Conservation (phyloP, 148 eudicot species). For the Persicaria maculosa region DNA sequence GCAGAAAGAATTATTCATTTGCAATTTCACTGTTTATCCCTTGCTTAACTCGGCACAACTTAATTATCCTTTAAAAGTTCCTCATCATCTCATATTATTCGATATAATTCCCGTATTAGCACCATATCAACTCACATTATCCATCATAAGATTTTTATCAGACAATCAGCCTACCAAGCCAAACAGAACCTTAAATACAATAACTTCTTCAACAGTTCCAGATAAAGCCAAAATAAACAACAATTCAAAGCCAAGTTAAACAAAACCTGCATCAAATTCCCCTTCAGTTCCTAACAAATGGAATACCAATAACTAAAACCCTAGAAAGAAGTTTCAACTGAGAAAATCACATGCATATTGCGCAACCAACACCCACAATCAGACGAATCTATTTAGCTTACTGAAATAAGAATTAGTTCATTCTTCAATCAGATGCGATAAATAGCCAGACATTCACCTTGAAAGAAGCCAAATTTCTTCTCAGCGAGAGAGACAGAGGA, state of each 20-base stretch:
- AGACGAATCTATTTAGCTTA: neutral
- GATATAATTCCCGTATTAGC: too few species aligned
- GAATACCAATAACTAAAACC: neutral
- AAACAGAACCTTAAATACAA: neutral
- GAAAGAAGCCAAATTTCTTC: slow-evolving; percentile 11
- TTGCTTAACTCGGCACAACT: neutral
- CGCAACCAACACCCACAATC: neutral
- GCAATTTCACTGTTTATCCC: neutral
- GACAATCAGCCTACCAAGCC: too few species aligned
- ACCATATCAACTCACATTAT: too few species aligned
- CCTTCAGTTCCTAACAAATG: neutral
- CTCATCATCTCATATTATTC: too few species aligned
- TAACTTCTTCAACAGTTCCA: neutral
- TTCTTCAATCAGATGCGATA: neutral
- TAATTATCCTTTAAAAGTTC: too few species aligned
- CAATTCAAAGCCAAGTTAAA: neutral
- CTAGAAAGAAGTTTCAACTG: neutral
- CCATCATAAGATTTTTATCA: too few species aligned
- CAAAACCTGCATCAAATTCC: neutral
- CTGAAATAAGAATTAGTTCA: neutral
- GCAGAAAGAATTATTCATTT: neutral
- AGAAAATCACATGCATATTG: neutral
- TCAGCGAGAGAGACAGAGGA: neutral
- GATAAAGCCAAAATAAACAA: neutral
- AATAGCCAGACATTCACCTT: slow-evolving; percentile 8